Base-by-base conservation (phyloP, 1,139 yeast species). In the Suhomyces maxii region DNA sequence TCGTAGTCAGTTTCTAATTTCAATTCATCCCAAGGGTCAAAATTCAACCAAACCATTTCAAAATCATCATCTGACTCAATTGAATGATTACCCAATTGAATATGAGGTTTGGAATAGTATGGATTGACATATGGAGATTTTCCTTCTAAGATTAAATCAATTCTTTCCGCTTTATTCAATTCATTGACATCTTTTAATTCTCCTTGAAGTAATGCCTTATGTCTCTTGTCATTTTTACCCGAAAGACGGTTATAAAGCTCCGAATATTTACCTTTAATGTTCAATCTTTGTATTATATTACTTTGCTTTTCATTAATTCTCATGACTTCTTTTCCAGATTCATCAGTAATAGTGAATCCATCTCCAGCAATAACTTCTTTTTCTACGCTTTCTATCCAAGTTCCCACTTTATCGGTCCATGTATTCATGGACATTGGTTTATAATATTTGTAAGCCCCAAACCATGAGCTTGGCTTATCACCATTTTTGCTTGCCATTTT, bases 21-120 rank as follows among this genome's bases (percentile, higher is more conserved):
- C 48, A 79, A 61, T 48, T 73, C 77, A 14, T 68, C 74, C 84
- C 84, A 79, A 0, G 84, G 84, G 47, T 78, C 80, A 49, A 75
- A 73, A 48, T 68, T 71, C 33, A 64, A 54, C 80, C 80, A 75
- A n/a, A 70, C 75, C 61, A 63, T 58, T 30, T 75, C 77, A 42
- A 75, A 71, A 13, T 73, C 77, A 25, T 69, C 76, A 44, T 73
- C 79, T 10, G 67, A 52, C 6, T 70, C 72, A 43, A 75, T 55
- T 23, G 54, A 50, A 51, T 71, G 70, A 44, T 60, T 64, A 8
- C 79, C 78, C 40, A 75, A 56, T 40, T 64, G 69, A 41, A 75
- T 68, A 38, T 63, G 67, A 3, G 77, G 74, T 51, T 74, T 75
- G 36, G 38, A 30, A 38, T 47, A 53, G 46, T 51, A 41, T 2